phyloP scores from a whole-genome alignment of 148 eudicot genomes.

The Pouteria glomerata region DNA sequence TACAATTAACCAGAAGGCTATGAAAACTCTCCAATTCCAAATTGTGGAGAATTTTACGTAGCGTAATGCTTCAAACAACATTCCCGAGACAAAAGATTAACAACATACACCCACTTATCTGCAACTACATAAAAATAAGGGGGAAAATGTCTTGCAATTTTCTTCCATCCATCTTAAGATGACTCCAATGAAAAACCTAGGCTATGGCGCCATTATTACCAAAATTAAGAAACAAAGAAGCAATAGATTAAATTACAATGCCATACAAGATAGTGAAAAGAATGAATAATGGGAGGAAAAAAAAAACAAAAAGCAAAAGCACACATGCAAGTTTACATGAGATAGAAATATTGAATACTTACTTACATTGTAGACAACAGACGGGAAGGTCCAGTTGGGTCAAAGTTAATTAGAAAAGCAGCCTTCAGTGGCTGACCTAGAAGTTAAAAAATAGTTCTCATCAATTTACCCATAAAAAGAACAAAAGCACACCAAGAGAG shows the following conservation, averaged over 20 bases:
- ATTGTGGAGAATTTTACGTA: no score
- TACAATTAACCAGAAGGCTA: no score
- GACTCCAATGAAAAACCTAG: no score
- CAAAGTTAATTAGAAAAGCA: conserved; percentile 79
- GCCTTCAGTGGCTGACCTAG: conserved; percentile 67
- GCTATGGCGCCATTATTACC: not conserved
- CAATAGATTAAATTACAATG: not conserved
- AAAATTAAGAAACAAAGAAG: not conserved
- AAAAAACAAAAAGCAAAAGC: not conserved
- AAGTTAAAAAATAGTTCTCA: conserved; percentile 10
- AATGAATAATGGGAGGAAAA: not conserved
- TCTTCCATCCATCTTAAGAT: no score
- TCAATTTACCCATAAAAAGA: not conserved
- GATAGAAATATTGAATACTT: not conserved
- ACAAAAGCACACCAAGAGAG: not conserved
- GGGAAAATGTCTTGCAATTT: no score
- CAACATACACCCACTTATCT: no score
- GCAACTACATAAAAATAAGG: no score
- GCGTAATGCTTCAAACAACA: no score
- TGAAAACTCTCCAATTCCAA: no score
- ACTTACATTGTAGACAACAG: conserved; percentile 85
- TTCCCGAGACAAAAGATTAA: no score
- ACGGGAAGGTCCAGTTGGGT: conserved; percentile 93
- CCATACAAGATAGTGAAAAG: not conserved
- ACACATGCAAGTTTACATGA: not conserved